phyloP scores from a whole-genome alignment of 2,329 filamentous ascomycete genomes.

The Botrytis medusae region DNA sequence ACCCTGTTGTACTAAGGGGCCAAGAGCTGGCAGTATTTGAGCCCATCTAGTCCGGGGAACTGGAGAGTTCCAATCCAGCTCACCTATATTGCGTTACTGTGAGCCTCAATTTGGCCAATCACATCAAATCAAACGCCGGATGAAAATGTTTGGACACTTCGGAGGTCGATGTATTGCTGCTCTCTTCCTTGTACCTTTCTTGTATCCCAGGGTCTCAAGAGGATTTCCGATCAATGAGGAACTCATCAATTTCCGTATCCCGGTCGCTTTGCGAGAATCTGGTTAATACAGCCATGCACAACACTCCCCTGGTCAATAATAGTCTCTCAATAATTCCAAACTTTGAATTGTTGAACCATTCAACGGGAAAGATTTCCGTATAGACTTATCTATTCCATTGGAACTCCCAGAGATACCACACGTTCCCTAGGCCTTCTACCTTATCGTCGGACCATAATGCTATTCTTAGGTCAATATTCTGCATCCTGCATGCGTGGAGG shows the following conservation, averaged over 20 bases:
- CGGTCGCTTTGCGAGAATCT: background rate
- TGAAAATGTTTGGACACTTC: background rate
- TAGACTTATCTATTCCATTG: background rate
- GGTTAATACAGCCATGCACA: slow-evolving; percentile 2
- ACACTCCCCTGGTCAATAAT: slow-evolving; percentile 10
- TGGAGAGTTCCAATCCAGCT: background rate
- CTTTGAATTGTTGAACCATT: background rate
- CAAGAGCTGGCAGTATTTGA: background rate
- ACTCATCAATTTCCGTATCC: slow-evolving; percentile 2
- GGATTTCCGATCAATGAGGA: background rate
- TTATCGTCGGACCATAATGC: slow-evolving; percentile 10
- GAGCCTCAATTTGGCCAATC: background rate
- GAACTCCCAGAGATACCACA: background rate
- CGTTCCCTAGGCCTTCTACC: background rate
- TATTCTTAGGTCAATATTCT: slow-evolving; percentile 21
- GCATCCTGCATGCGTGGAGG: background rate
- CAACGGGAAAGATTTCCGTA: slow-evolving; percentile 7
- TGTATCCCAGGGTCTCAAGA: background rate
- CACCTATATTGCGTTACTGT: background rate
- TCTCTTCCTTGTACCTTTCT: background rate
- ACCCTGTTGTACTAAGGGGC: slow-evolving; percentile 4
- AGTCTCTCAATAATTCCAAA: slow-evolving; percentile 2
- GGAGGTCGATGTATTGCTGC: background rate
- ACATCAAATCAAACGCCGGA: background rate
- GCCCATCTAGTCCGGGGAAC: background rate